A percentile compares a stretch with the other conserved stretches of the same genome.
phyloP scores from a whole-genome alignment of 1,284 basidiomycete genomes.

The Naganishia sp. region DNA sequence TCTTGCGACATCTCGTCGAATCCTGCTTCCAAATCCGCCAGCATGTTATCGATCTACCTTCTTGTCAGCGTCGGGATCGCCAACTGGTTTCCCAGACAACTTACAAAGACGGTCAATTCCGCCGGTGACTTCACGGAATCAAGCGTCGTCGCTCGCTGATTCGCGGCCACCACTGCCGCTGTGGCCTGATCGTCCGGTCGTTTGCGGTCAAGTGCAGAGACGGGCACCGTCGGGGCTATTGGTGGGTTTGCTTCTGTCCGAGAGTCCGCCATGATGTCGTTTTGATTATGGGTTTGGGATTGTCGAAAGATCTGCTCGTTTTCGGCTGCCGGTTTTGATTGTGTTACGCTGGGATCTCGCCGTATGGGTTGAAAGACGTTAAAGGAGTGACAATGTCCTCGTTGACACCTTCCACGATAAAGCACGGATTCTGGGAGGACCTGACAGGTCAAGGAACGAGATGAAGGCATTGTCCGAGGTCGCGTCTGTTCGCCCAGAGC shows the following conservation, averaged over 20 bases:
- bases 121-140: conserved; percentile 34
- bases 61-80: not conserved
- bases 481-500: not conserved
- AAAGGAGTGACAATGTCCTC: too few relatives aligned
- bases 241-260: not conserved
- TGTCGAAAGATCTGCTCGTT: too few relatives aligned
- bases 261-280: not conserved
- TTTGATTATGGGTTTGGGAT: not conserved
- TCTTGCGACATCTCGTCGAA: conserved; percentile 54
- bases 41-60: conserved; percentile 49
- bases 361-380: too few relatives aligned
- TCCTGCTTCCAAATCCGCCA: conserved; percentile 48
- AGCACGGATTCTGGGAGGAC: not conserved
- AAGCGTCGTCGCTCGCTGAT: conserved; percentile 9
- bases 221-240: conserved; percentile 7
- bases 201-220: conserved; percentile 19
- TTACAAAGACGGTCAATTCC: conserved; percentile 36
- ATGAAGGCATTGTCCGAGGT: too few relatives aligned
- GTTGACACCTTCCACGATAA: too few relatives aligned
- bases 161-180: conserved; percentile 16
- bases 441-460: not conserved
- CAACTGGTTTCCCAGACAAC: not conserved
- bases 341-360: not conserved
- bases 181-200: conserved; percentile 20
- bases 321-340: not conserved